Percentiles rank a stretch among this genome's conserved stretches.
phyloP scores from a whole-genome alignment of 345 rosid genomes.

The Hibiscus syriacus region DNA sequence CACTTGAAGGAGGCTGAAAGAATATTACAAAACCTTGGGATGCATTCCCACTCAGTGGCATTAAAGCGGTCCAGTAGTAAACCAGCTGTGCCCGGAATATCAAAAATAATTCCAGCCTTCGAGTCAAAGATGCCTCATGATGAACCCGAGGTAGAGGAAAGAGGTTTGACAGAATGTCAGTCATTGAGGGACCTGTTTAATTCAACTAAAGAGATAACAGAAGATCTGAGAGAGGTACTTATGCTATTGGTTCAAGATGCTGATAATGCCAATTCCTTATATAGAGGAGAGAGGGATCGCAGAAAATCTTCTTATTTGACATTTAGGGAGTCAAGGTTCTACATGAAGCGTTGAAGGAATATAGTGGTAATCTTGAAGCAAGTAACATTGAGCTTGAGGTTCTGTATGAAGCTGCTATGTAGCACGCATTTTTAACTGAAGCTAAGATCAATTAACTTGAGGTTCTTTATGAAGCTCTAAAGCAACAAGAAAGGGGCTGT shows the following conservation, averaged over 20 bases:
- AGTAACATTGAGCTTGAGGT: conserved; percentile 49
- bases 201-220: conserved; percentile 36
- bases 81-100: conserved; percentile 42
- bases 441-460: conserved; percentile 41
- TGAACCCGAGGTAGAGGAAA: conserved; percentile 43
- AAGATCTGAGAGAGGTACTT: conserved; percentile 45
- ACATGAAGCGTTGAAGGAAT: conserved; percentile 41
- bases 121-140: conserved; percentile 57
- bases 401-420: conserved; percentile 54
- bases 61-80: conserved; percentile 32
- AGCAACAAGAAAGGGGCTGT: conserved; percentile 31
- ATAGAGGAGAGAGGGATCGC: conserved; percentile 36
- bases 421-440: conserved; percentile 32
- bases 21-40: conserved; percentile 50
- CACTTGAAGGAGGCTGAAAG: conserved; percentile 49
- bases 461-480: conserved; percentile 36
- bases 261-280: conserved; percentile 29
- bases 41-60: conserved; percentile 26
- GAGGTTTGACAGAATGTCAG: conserved; percentile 23
- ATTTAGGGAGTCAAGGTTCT: conserved; percentile 35
- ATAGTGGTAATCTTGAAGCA: conserved; percentile 41
- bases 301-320: conserved; percentile 25
- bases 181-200: conserved; percentile 36
- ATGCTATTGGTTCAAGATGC: conserved; percentile 51
- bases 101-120: conserved; percentile 70